phyloP scores from a whole-genome alignment of 495 filamentous ascomycete species.

The Penicillium angulare region DNA sequence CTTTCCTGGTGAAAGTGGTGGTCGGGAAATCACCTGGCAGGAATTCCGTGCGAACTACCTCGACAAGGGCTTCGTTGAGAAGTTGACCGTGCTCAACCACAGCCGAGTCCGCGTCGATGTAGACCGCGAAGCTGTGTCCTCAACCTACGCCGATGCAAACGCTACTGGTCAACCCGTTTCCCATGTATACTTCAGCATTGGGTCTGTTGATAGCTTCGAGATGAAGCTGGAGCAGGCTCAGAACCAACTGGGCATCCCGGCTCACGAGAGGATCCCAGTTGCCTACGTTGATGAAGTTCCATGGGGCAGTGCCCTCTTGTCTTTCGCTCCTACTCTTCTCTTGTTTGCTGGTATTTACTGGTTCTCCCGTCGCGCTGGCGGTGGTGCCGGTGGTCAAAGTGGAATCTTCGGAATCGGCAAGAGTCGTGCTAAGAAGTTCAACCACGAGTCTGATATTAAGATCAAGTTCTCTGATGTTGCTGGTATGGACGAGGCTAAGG shows the following conservation, averaged over 20 bases:
- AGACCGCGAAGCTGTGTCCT: constrained; percentile 72
- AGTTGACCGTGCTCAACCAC: constrained; percentile 74
- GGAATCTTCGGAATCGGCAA: constrained; percentile 94
- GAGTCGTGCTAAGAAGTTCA: constrained; percentile 94
- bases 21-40: constrained; percentile 93
- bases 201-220: constrained; percentile 92
- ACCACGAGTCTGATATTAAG: constrained; percentile 93
- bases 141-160: constrained; percentile 81
- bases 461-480: constrained; percentile 97
- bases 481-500: constrained; percentile 97
- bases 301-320: constrained; percentile 60
- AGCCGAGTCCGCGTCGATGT: constrained; percentile 79
- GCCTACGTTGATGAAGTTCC: constrained; percentile 77
- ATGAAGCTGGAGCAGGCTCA: constrained; percentile 83
- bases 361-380: constrained; percentile 63
- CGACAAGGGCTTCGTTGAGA: constrained; percentile 93
- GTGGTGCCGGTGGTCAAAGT: constrained; percentile 63
- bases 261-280: constrained; percentile 83
- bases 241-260: constrained; percentile 78
- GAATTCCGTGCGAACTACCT: constrained; percentile 90
- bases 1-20: constrained; percentile 58
- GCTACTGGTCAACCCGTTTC: constrained; percentile 55
- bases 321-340: constrained; percentile 84
- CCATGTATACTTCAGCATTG: constrained; percentile 92
- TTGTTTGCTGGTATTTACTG: constrained; percentile 77